These are phyloP conservation scores for Candolleomyces eurysporus DNA, from an alignment of 768 basidiomycete species.

Conservation along the genomic window DNA sequence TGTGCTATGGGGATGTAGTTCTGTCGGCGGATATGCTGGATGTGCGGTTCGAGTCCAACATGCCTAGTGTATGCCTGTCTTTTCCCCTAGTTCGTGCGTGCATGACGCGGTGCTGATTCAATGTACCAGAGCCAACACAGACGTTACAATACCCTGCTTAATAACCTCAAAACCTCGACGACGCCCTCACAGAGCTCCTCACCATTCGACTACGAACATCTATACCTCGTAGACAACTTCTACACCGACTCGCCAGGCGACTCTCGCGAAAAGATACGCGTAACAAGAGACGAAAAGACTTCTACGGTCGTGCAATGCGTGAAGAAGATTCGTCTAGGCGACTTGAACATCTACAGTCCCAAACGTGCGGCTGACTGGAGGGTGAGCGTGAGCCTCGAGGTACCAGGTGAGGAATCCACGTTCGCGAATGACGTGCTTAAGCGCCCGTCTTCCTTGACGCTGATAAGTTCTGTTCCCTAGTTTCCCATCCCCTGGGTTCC, in stretches of 20 bases:
- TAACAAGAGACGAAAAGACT: conserved; percentile 80
- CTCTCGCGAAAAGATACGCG: conserved; percentile 65
- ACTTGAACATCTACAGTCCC: conserved; percentile 86
- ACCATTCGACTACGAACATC: conserved; percentile 73
- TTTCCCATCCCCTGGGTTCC: conserved; percentile 64
- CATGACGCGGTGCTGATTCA: neutral
- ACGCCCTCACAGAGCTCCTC: conserved; percentile 51
- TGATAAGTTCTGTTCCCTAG: conserved; percentile 29
- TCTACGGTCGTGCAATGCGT: conserved; percentile 62
- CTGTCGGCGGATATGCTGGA: conserved; percentile 59
- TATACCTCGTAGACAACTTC: conserved; percentile 77
- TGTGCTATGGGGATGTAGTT: conserved; percentile 49
- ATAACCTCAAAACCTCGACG: conserved; percentile 61
- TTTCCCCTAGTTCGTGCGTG: conserved; percentile 1
- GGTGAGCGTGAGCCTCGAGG: conserved; percentile 89
- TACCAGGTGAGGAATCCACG: conserved; percentile 59
- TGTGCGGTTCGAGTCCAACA: conserved; percentile 86
- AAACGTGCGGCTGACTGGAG: conserved; percentile 87
- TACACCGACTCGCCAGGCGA: conserved; percentile 38
- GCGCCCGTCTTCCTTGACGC: neutral
- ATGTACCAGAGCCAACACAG: conserved; percentile 73
- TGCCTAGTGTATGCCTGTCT: conserved; percentile 68
- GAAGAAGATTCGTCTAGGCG: conserved; percentile 79
- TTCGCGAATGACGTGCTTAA: neutral
- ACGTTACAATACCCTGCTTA: conserved; percentile 85